Percentiles rank a stretch among this genome's conserved stretches.
These are phyloP conservation scores for Globisporangium irregulare DNA, from an alignment of 352 stramenopile species.

Conservation along the genomic window DNA sequence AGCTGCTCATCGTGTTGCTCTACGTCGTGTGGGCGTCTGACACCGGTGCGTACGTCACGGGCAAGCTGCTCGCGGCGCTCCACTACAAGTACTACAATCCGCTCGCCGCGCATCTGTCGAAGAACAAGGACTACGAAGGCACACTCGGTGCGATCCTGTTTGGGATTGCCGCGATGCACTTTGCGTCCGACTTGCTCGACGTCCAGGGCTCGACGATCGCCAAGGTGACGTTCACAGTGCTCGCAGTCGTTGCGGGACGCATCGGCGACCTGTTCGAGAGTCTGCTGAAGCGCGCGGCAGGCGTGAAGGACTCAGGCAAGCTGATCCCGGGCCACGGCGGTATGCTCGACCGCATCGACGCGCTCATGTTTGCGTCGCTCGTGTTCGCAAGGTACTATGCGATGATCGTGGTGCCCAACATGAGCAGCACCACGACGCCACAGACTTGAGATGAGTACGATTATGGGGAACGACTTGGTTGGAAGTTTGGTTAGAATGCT, in stretches of 20 bases:
- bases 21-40: conserved; percentile 85
- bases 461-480: not conserved
- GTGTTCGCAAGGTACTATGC: conserved; percentile 69
- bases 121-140: conserved; percentile 96
- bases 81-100: conserved; percentile 83
- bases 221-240: conserved; percentile 77
- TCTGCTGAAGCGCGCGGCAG: conserved; percentile 94
- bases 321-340: conserved; percentile 96
- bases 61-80: conserved; percentile 84
- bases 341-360: conserved; percentile 95
- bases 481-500: not conserved
- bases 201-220: conserved; percentile 78
- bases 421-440: not conserved
- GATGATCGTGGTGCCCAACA: conserved; percentile 27
- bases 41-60: conserved; percentile 93
- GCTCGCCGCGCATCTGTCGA: conserved; percentile 86
- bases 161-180: conserved; percentile 85
- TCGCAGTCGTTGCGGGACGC: conserved; percentile 91
- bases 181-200: conserved; percentile 66
- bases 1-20: conserved; percentile 64
- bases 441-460: not conserved
- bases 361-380: conserved; percentile 89
- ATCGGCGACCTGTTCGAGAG: conserved; percentile 95
- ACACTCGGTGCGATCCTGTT: conserved; percentile 85
- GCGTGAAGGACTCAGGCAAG: conserved; percentile 94